Base-by-base conservation (phyloP, 805 yeast species). In the Candida montana region DNA sequence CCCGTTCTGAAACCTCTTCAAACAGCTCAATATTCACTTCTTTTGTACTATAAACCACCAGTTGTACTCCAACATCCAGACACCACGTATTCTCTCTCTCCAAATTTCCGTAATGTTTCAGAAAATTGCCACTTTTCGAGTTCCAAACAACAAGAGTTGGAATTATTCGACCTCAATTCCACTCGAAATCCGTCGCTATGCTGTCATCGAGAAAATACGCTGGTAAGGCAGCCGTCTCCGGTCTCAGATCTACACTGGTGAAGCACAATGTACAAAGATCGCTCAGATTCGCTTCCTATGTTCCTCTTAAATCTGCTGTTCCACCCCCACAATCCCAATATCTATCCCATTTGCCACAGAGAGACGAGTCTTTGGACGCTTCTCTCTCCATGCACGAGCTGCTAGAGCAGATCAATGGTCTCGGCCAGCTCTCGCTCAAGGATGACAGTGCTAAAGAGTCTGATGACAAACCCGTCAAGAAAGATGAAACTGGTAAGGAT, bases 331-430 rank as follows among this genome's bases (percentile, higher is more conserved):
- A 24, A 11, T 24, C 19, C 7, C 30, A 31, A 29, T n/a, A 18
- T 3, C 7, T 33, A 2, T 20, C 18, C 16, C 24, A 35, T 19
- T 16, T 31, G 6, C 32, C 38, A 5, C 24, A 21, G 4, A 39
- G 32, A 8, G 45, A 37, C 12, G 19, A 24, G 4, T 27, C 34
- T 6, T n/a, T 40, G 19, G 40, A 43, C 27, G 42, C 31, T 11
- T 45, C 45, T 11, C 32, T 49, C 2, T 44, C 53, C 5, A 45
- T 52, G 52, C 37, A 44, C 4, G 48, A 49, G 5, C 33, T 55
- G 0, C 40, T 55, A 12, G 56, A 55, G 37, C 47, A 54, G 33
- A 39, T 54, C 43, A 55, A 55, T 29, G 59, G 57, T 3, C 37
- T 56, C 26, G 27, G 35, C 17, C 27, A 30, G 15, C 33, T 36